Evolutionary conservation across 768 basidiomycete species (phyloP).

Genomic region (Suillus lakei): DNA sequence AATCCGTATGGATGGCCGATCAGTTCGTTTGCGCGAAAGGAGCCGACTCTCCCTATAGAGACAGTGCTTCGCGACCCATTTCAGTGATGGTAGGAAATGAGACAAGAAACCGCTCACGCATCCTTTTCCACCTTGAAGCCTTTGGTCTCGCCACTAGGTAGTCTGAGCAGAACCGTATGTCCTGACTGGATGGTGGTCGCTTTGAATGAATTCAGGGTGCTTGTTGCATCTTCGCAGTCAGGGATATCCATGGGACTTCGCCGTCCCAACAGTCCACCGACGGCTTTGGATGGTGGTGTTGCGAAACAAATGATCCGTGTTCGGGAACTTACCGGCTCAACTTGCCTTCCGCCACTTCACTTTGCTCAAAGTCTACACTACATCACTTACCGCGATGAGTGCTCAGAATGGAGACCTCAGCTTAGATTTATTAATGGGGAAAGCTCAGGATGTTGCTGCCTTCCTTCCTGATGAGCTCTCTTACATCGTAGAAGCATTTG

Average conservation of each 20-base stretch:
- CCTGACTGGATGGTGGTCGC: constrained; percentile 58
- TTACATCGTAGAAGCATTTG: constrained; percentile 55
- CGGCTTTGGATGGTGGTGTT: not conserved
- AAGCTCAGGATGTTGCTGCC: constrained; percentile 37
- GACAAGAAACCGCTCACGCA: constrained; percentile 52
- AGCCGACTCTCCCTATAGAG: constrained; percentile 84
- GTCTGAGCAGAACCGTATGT: constrained; percentile 75
- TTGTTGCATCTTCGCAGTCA: constrained; percentile 13
- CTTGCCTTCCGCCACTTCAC: not conserved
- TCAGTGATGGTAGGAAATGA: constrained; percentile 9
- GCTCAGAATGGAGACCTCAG: not conserved
- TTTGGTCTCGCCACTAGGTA: constrained; percentile 83
- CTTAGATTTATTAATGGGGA: constrained; percentile 38
- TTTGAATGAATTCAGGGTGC: constrained; percentile 17
- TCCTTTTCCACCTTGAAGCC: constrained; percentile 74
- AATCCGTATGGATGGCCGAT: constrained; percentile 86
- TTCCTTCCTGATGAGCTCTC: constrained; percentile 61
- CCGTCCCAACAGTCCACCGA: not conserved
- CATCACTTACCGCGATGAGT: not conserved
- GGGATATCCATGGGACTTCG: constrained; percentile 19
- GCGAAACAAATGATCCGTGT: constrained; percentile 1
- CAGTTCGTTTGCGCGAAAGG: constrained; percentile 78
- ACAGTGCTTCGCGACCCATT: constrained; percentile 53
- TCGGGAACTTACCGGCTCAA: not conserved
- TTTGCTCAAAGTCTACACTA: not conserved